Conservation (phyloP, 176 grass and related monocot genomes). For the Juncus effusus region DNA sequence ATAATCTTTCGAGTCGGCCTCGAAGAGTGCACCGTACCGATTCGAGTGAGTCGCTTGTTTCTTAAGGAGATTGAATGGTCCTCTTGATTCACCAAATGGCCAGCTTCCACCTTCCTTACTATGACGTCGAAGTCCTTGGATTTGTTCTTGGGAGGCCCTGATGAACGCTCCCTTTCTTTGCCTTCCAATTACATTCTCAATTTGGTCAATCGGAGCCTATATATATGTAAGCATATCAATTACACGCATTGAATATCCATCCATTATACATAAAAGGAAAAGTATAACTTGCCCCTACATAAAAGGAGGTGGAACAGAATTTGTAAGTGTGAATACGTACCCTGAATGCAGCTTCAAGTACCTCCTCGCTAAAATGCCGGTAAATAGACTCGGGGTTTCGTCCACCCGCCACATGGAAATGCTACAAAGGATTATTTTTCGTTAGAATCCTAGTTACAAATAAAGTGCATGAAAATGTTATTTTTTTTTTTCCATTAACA, state of each 20-base stretch:
- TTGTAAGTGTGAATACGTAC: conserved; percentile 12
- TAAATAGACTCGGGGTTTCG: conserved; percentile 41
- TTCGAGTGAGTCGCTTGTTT: conserved; percentile 45
- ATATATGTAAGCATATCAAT: not conserved
- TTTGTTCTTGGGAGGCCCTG: conserved; percentile 51
- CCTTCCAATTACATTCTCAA: conserved; percentile 41
- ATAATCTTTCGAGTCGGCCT: conserved; percentile 46
- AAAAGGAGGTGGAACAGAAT: not conserved
- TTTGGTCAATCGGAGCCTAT: conserved; percentile 38
- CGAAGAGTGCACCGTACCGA: conserved; percentile 33
- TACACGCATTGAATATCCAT: too few relatives aligned
- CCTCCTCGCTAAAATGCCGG: conserved; percentile 55
- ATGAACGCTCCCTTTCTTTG: conserved; percentile 40
- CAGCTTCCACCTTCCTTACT: conserved; percentile 24
- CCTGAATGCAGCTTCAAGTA: conserved; percentile 68
- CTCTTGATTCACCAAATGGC: conserved; percentile 33
- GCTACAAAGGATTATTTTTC: conserved; percentile 20
- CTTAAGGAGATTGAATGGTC: conserved; percentile 46
- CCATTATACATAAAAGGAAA: too few relatives aligned
- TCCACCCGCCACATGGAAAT: conserved; percentile 49
- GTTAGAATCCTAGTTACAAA: not conserved
- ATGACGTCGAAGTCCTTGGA: conserved; percentile 40
- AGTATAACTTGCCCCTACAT: not conserved
- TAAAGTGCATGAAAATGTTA: too few relatives aligned
- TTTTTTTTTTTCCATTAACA: too few relatives aligned